These are phyloP conservation scores for Lactarius tabidus DNA, from an alignment of 768 basidiomycete species.

Conservation along the genomic window DNA sequence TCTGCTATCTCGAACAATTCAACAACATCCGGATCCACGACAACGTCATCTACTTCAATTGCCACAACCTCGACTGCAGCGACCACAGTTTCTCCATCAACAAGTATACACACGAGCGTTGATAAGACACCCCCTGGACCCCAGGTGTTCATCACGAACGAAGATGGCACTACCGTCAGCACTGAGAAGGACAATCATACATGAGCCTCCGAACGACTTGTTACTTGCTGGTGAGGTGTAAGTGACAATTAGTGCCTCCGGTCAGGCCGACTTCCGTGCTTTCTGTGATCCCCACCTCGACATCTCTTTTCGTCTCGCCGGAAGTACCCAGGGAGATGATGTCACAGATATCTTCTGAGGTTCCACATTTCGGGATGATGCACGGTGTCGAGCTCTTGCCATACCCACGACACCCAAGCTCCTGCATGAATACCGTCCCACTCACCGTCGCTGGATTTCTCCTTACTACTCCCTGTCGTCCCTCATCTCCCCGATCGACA, in stretches of 20 bases:
- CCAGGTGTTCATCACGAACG: constrained; percentile 15
- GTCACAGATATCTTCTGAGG: constrained; percentile 13
- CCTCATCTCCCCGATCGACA: neutral
- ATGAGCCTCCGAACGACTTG: neutral
- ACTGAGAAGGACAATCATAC: neutral
- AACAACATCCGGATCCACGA: constrained; percentile 12
- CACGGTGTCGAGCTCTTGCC: constrained; percentile 15
- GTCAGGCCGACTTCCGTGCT: constrained; percentile 10
- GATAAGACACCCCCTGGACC: neutral
- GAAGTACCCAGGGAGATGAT: neutral
- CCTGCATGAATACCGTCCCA: constrained; percentile 1
- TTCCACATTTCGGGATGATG: constrained; percentile 2
- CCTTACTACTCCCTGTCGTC: neutral
- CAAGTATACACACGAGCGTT: neutral
- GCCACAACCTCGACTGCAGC: constrained; percentile 14
- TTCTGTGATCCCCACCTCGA: constrained; percentile 4
- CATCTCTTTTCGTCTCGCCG: constrained; percentile 11
- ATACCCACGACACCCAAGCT: neutral
- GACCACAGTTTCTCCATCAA: constrained; percentile 20
- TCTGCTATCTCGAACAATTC: constrained; percentile 12
- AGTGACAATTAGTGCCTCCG: constrained; percentile 12
- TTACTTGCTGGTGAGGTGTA: constrained; percentile 6
- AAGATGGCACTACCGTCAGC: constrained; percentile 2
- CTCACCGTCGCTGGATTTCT: constrained; percentile 7
- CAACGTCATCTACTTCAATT: constrained; percentile 14